Conservation (phyloP, 441 rosid species). For the Euphorbia corollata region DNA sequence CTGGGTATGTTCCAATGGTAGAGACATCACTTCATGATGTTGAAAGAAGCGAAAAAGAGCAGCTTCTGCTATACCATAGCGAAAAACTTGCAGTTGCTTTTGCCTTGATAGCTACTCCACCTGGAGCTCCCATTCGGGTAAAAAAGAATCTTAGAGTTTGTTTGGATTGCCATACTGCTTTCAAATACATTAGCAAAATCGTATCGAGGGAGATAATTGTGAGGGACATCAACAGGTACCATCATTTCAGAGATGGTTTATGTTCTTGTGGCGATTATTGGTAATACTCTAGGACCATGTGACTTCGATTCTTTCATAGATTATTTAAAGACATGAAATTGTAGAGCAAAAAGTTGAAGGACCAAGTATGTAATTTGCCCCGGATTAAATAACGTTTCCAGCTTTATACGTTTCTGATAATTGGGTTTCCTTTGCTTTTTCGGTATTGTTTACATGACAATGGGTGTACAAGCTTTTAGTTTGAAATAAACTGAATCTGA, state of each 20-base stretch:
- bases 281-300: constrained; percentile 21
- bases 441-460: not conserved
- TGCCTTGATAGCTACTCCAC: constrained; percentile 55
- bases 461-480: not conserved
- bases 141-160: constrained; percentile 67
- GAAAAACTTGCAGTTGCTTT: constrained; percentile 74
- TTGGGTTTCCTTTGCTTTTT: not conserved
- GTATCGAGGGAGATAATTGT: constrained; percentile 53
- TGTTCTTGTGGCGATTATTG: constrained; percentile 70
- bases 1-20: constrained; percentile 58
- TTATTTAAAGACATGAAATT: not conserved
- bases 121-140: constrained; percentile 53
- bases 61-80: constrained; percentile 53
- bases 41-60: constrained; percentile 49
- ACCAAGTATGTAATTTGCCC: not conserved
- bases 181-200: constrained; percentile 46
- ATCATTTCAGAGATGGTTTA: constrained; percentile 53
- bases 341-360: not conserved
- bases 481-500: not conserved
- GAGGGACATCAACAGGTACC: constrained; percentile 59
- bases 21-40: constrained; percentile 64
- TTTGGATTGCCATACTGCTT: constrained; percentile 50
- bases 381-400: not conserved
- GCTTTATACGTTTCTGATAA: not conserved
- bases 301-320: not conserved